Base-by-base conservation (phyloP, 2,329 filamentous ascomycete genomes). In the Clonostachys rhizophaga region DNA sequence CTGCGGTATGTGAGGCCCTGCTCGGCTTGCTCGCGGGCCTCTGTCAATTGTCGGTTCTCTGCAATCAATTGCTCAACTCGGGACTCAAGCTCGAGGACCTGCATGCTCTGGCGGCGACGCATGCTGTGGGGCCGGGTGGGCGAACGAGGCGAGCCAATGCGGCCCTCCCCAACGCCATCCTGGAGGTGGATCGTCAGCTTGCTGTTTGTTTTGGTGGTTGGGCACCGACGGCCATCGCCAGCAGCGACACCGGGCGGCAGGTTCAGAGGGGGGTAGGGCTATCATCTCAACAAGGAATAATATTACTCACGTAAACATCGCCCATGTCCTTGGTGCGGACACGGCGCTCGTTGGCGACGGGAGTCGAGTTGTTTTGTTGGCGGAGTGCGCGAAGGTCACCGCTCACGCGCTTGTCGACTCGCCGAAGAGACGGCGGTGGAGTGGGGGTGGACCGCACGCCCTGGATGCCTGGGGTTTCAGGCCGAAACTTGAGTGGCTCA, bases 81-180 rank as follows among this genome's bases (percentile, higher is more conserved):
- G 50, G 81, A 77, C 73, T 97, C 91, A 62, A 99, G 84, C 59
- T 99, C 92, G 51, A 97, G 84, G 47, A 92, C 84, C 71, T 97
- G 92, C 85, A 97, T 92, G 77, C 92, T 97, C 70, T 96, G 94
- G 63, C 92, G 89, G 64, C 92, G 91, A 58, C 92, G 91, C 81
- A 99, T 88, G 75, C 91, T 96, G 62, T 91, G 90, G 58, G 94
- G 91, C 68, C 92, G 85, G 57, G 90, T 95, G 47, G 94, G 94
- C 60, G 94, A 97, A 60, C 87, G 84, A 61, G 92, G 91, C 64
- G 91, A 95, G 64, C 85, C 85, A 63, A 87, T 80, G 62, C 81
- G 89, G 69, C 88, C 89, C 72, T 95, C 90, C 71, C 92, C 92
- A 75, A 84, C 91, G 71, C 90, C 92, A 81, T 96, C 91, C 91